Conservation (phyloP, 208 protist genomes). For the Leishmania tarentolae region DNA sequence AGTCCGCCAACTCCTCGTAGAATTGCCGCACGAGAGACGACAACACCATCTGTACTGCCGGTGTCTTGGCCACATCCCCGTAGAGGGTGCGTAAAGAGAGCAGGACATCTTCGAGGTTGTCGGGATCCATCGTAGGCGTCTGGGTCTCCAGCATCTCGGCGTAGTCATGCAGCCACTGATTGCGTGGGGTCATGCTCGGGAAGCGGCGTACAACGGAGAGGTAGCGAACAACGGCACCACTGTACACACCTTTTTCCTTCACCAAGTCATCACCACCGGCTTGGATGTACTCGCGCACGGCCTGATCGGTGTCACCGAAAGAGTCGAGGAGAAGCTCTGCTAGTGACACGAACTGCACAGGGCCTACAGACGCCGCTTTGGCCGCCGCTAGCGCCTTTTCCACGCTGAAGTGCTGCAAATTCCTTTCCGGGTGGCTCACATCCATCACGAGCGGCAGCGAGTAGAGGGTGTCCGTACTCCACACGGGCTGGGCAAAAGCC, state of each 20-base stretch:
- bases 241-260: slow-evolving; percentile 13
- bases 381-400: slow-evolving; percentile 67
- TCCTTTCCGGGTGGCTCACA: slow-evolving; percentile 22
- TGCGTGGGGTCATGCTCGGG: slow-evolving; percentile 34
- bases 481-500: slow-evolving; percentile 64
- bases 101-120: slow-evolving; percentile 64
- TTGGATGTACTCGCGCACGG: slow-evolving; percentile 52
- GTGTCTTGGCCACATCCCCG: slow-evolving; percentile 52
- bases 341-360: slow-evolving; percentile 76
- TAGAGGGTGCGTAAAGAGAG: slow-evolving; percentile 66
- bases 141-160: slow-evolving; percentile 32
- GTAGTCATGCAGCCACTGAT: slow-evolving; percentile 63
- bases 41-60: slow-evolving; percentile 61
- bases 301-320: slow-evolving; percentile 53
- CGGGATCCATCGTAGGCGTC: slow-evolving; percentile 1
- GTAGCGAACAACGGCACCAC: slow-evolving; percentile 54
- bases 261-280: slow-evolving; percentile 62
- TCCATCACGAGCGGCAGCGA: slow-evolving; percentile 57
- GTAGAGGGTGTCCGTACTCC: slow-evolving; percentile 74
- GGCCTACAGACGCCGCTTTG: slow-evolving; percentile 54
- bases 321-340: slow-evolving; percentile 58
- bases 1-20: slow-evolving; percentile 27
- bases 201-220: slow-evolving; percentile 54
- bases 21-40: slow-evolving; percentile 37
- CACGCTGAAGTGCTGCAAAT: slow-evolving; percentile 18